phyloP scores from a whole-genome alignment of 768 basidiomycete species.

The Russula foetens region DNA sequence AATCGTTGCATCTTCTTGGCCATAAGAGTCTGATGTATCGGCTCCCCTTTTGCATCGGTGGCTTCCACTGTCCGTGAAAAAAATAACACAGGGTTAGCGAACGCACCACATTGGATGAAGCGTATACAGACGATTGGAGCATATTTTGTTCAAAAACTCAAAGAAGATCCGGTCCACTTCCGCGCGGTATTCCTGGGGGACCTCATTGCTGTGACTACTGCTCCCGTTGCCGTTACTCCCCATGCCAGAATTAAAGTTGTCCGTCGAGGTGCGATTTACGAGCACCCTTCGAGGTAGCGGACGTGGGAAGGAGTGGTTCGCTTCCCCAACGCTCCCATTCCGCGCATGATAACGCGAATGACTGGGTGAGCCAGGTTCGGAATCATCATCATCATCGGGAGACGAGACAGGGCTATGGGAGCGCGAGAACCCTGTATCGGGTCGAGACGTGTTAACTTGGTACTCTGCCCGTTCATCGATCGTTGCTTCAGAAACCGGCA shows the following conservation, averaged over 20 bases:
- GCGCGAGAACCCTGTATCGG: conserved; percentile 22
- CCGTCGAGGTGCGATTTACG: conserved; percentile 21
- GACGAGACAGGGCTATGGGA: conserved; percentile 23
- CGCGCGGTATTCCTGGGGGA: conserved; percentile 70
- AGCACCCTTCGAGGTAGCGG: conserved; percentile 8
- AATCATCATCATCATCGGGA: conserved; percentile 29
- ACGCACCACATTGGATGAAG: conserved; percentile 1
- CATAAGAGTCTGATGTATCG: conserved; percentile 97
- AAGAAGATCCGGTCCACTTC: conserved; percentile 90
- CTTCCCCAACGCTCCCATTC: conserved; percentile 15
- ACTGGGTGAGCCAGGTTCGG: conserved; percentile 25
- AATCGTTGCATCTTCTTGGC: conserved; percentile 97
- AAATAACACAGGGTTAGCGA: conserved; percentile 19
- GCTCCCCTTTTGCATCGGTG: conserved; percentile 90
- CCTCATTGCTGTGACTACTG: conserved; percentile 44
- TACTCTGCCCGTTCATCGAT: conserved; percentile 22
- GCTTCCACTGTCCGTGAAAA: conserved; percentile 62
- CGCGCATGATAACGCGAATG: conserved; percentile 17
- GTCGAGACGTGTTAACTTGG: conserved; percentile 21
- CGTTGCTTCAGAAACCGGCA: conserved; percentile 21
- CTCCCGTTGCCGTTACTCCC: conserved; percentile 14
- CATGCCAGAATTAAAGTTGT: conserved; percentile 23
- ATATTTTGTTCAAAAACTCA: conserved; percentile 78
- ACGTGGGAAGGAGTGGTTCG: conserved; percentile 6
- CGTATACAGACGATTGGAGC: conserved; percentile 73